A percentile compares a stretch with the other conserved stretches of the same genome.
Conservation (phyloP, 495 filamentous ascomycete genomes). For the Tuber indicum region DNA sequence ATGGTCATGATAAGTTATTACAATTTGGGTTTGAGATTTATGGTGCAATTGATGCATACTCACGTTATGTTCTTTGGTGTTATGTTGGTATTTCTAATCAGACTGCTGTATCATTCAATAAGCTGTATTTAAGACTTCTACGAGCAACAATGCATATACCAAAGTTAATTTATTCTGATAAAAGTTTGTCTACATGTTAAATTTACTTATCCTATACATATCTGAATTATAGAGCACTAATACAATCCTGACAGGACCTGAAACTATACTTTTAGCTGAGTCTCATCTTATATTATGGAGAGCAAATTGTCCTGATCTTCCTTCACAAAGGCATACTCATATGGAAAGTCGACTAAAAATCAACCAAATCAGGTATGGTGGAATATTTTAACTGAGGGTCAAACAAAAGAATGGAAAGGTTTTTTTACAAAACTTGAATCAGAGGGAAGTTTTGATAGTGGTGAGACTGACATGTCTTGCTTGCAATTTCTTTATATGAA, state of each 20-base stretch:
- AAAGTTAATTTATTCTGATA: constrained; percentile 7
- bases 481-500: no score
- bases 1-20: no score
- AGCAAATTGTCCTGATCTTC: not conserved
- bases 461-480: no score
- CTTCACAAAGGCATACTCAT: constrained; percentile 1
- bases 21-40: no score
- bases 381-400: not conserved
- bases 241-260: not conserved
- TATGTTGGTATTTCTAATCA: not conserved
- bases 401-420: no score
- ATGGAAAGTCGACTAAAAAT: constrained; percentile 6
- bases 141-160: not conserved
- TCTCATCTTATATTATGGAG: not conserved
- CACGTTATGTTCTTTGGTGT: no score
- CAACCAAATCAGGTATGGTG: not conserved
- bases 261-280: constrained; percentile 2
- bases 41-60: no score
- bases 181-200: not conserved
- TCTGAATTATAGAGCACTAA: not conserved
- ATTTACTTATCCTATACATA: no score
- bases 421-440: not conserved
- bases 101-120: constrained; percentile 6
- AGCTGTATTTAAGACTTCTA: constrained; percentile 10
- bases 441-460: not conserved